These are phyloP conservation scores for Sistotremastrum suecicum DNA, from an alignment of 768 basidiomycete species.

Conservation along the genomic window DNA sequence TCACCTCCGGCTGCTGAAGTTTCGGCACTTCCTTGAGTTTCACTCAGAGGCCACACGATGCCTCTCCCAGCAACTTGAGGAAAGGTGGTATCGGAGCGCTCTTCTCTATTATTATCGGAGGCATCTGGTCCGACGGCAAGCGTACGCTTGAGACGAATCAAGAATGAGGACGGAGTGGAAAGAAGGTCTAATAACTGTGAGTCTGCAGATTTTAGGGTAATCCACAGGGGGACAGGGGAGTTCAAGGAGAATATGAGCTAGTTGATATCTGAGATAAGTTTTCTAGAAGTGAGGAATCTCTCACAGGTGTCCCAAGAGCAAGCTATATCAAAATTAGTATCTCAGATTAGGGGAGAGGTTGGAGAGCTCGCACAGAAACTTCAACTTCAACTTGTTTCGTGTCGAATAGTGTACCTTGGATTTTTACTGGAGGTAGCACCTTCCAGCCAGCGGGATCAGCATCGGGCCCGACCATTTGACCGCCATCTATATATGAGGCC, in stretches of 20 bases:
- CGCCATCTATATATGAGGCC: constrained; percentile 21
- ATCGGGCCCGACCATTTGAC: constrained; percentile 21
- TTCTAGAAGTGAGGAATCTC: constrained; percentile 2
- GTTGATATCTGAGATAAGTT: background rate
- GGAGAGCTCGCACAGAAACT: constrained; percentile 16
- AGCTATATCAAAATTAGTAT: constrained; percentile 19
- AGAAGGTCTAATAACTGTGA: constrained; percentile 37
- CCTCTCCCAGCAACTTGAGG: constrained; percentile 25
- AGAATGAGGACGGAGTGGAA: constrained; percentile 24
- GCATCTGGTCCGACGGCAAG: constrained; percentile 36
- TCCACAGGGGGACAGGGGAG: constrained; percentile 32
- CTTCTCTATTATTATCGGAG: constrained; percentile 21
- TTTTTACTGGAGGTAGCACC: constrained; percentile 15
- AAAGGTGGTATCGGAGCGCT: constrained; percentile 35
- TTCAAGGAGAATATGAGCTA: constrained; percentile 39
- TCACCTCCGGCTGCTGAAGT: constrained; percentile 8
- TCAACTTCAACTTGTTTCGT: constrained; percentile 16
- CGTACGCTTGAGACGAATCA: constrained; percentile 30
- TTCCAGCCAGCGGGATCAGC: constrained; percentile 29
- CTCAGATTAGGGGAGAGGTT: background rate
- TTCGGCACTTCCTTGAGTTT: constrained; percentile 14
- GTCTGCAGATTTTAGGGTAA: constrained; percentile 32
- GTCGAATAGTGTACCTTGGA: constrained; percentile 23
- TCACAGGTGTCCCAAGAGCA: constrained; percentile 35
- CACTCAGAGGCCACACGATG: constrained; percentile 33